Base-by-base conservation (phyloP, 73 alveolate species). In the Paramecium octaurelia region DNA sequence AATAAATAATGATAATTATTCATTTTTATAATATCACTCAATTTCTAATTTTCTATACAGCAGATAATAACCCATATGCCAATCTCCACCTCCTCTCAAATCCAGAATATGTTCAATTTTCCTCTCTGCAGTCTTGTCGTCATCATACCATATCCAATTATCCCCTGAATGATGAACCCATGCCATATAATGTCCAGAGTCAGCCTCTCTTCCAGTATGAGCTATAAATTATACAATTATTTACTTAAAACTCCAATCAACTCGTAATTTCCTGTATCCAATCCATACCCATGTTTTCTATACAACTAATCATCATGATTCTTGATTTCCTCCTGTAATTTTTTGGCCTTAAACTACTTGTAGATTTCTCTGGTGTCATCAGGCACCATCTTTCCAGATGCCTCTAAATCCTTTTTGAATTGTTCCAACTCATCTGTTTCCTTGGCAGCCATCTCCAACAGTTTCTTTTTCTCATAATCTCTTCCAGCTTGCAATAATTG, bases 51-150 rank as follows among this genome's bases (percentile, higher is more conserved):
- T 98, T 88, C 98, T 97, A 95, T 97, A 98, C 93, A 97, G 84
- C 88, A 97, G 93, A 87, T 97, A 93, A 93, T 98, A 98, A 11
- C 99, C 99, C 98, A 97, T 98, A 94, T 98, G 99, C 99, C 99
- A 97, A 96, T 98, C 99, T 57, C 99, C 99, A 36, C 99, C 99
- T 68, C 99, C 99, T 95, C 95, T 98, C 10, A 98, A 95, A 50
- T 96, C 97, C 42, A 97, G 93, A 58, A 98, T 97, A 38, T 98
- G 99, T 86, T 97, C 98, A 23, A 98, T 97, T 84, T 96, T 93
- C 58, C 95, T 98, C 92, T 96, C 94, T 24, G 97, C 87, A 60
- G 98, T 99, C 27, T 92, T 76, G 70, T 97, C 99, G 93, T 98
- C 99, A 92, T 98, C 99, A 92, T 96, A 98, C 88, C 97, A 92